These are phyloP conservation scores for Fragaria iinumae DNA, from an alignment of 306 rosid genomes.

Conservation along the genomic window DNA sequence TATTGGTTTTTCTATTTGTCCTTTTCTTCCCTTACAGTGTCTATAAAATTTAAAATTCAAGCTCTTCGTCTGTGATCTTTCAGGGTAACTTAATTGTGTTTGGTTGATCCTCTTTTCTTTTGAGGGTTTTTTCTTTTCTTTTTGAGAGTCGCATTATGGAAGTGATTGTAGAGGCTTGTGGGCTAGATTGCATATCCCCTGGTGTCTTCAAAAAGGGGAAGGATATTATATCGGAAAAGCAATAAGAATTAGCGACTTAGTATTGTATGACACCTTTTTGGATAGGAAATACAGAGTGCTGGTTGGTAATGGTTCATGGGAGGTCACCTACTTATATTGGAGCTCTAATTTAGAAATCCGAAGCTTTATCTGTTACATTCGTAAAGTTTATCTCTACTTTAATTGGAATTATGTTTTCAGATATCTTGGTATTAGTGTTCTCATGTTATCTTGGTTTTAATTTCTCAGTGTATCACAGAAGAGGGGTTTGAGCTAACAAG, in stretches of 20 bases:
- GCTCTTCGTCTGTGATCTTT: background rate
- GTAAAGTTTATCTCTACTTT: background rate
- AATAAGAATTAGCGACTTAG: background rate
- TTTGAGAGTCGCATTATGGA: background rate
- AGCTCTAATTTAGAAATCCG: background rate
- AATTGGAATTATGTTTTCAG: background rate
- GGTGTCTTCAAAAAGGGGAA: conserved; percentile 1
- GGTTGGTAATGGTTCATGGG: background rate
- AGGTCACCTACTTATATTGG: background rate
- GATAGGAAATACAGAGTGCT: background rate
- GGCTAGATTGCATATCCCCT: background rate
- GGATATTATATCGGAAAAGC: background rate
- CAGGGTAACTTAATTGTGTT: background rate
- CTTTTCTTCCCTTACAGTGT: background rate
- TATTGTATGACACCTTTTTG: background rate
- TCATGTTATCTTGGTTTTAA: conserved; percentile 19
- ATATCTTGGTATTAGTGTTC: background rate
- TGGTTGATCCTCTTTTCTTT: background rate
- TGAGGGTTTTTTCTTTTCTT: background rate
- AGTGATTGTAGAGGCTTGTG: conserved; percentile 2
- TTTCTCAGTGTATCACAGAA: conserved; percentile 67
- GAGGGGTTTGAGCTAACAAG: conserved; percentile 96
- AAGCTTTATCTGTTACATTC: background rate
- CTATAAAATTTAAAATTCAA: background rate
- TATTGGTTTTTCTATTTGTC: background rate